Base-by-base conservation (phyloP, 164 flowering plant species). In the Litsea cubeba region DNA sequence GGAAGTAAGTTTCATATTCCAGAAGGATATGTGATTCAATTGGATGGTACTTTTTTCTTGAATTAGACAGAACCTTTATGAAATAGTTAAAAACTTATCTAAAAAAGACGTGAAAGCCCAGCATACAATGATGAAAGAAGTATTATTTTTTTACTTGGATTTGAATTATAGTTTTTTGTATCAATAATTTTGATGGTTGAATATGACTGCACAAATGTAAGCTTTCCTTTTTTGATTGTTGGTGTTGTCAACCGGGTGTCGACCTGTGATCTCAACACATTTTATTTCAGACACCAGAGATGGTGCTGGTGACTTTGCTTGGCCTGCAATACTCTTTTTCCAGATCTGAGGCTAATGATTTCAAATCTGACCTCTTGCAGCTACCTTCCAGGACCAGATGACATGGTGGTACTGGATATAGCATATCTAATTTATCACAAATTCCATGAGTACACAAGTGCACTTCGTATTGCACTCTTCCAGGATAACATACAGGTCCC, bases 351-450 rank as follows among this genome's bases (percentile, higher is more conserved):
- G 12, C 22, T 63, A 22, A 54, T 54, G 60, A 15, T 54, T 54
- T 63, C 22, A 74, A 74, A 67, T 72, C 70, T 32, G 4, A 24
- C n/a, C 2, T 50, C 70, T 75, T 84, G 80, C 93, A 96, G 99
- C 81, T 96, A 94, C 79, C 93, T 94, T 76, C 94, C 97, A 75
- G 93, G 97, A 69, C 99, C 99, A n/a, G 99, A 94, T 88, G 98
- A 96, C 82, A 83, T 83, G 77, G 71, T 89, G 74, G 99, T 90
- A 80, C 74, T 96, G 73, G 97, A 92, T 73, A 92, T 94, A 74
- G 97, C 97, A 60, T 88, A 87, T 80, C 73, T 69, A 69, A 91
- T 96, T n/a, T 94, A 94, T 78, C 79, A 90, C 78, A 94, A 92
- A 81, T 94, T 88, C 81, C 86, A 88, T 73, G 98, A 92, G 75